Conservation (phyloP, 2,329 filamentous ascomycete species). For the Talaromyces amestolkiae region DNA sequence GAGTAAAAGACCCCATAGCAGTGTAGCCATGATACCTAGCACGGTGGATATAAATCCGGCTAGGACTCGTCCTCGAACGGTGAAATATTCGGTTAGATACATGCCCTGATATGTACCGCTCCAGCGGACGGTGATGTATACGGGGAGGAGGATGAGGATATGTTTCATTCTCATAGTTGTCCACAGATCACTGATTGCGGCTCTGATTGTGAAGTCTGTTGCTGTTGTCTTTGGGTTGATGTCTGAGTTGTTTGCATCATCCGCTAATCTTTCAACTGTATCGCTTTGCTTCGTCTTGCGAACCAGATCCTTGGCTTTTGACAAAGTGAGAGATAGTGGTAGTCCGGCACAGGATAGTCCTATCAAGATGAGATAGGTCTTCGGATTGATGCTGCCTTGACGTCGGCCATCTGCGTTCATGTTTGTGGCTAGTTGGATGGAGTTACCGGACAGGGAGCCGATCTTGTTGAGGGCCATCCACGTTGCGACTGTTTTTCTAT, state of each 20-base stretch:
- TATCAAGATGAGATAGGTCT: background rate
- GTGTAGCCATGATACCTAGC: background rate
- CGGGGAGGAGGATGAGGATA: background rate
- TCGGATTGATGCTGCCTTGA: slow-evolving; percentile 27
- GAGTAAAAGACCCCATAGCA: background rate
- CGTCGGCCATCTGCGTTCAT: slow-evolving; percentile 34
- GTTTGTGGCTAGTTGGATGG: slow-evolving; percentile 52
- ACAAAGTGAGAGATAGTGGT: background rate
- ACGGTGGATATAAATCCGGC: background rate
- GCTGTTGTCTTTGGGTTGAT: background rate
- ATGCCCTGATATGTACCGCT: background rate
- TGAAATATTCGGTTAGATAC: background rate
- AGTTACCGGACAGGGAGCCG: slow-evolving; percentile 52
- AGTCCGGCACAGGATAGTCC: background rate
- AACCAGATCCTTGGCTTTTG: background rate
- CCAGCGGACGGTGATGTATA: background rate
- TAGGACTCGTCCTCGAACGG: background rate
- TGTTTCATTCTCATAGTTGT: background rate
- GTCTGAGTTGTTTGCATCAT: background rate
- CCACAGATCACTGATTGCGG: background rate
- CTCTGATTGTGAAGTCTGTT: background rate
- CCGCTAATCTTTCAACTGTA: background rate
- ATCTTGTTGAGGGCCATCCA: slow-evolving; percentile 44
- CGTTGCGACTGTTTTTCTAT: background rate
- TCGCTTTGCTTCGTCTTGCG: background rate